These are phyloP conservation scores for Agapanthus africanus DNA, from an alignment of 106 monocot species.

Conservation along the genomic window DNA sequence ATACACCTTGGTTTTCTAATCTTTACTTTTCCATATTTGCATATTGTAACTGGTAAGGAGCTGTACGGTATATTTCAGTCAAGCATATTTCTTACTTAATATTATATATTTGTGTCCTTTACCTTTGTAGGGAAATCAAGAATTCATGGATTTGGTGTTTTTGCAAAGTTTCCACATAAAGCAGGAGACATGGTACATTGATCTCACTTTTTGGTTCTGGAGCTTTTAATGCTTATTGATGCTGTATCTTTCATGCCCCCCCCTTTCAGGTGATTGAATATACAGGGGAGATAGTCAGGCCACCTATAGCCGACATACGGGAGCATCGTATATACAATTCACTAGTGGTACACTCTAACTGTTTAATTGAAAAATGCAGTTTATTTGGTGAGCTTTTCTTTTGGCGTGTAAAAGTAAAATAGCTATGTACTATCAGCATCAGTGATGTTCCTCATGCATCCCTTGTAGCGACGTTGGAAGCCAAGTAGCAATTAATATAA, in stretches of 20 bases:
- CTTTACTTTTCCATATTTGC: not conserved
- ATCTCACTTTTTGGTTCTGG: not conserved
- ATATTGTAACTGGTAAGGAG: not conserved
- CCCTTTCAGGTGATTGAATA: constrained; percentile 99
- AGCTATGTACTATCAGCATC: not conserved
- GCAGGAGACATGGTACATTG: constrained; percentile 99
- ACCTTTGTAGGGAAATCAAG: constrained; percentile 76
- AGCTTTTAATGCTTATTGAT: constrained; percentile 4
- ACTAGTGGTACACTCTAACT: constrained; percentile 61
- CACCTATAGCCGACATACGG: constrained; percentile 87
- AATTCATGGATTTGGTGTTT: constrained; percentile 99
- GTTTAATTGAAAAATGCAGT: not conserved
- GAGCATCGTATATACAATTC: constrained; percentile 87
- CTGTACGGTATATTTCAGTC: not conserved
- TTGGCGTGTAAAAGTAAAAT: not conserved
- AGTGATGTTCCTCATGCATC: not conserved
- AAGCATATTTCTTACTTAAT: not conserved
- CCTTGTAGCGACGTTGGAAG: no score
- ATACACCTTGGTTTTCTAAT: not conserved
- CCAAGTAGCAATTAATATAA: no score
- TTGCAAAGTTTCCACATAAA: constrained; percentile 85
- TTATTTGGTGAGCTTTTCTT: not conserved
- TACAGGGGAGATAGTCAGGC: constrained; percentile 86
- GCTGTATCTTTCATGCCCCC: not conserved
- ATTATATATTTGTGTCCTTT: not conserved